Percentiles rank a stretch among this genome's conserved stretches.
Conservation (phyloP, 768 basidiomycete species). For the Mycena rosella region DNA sequence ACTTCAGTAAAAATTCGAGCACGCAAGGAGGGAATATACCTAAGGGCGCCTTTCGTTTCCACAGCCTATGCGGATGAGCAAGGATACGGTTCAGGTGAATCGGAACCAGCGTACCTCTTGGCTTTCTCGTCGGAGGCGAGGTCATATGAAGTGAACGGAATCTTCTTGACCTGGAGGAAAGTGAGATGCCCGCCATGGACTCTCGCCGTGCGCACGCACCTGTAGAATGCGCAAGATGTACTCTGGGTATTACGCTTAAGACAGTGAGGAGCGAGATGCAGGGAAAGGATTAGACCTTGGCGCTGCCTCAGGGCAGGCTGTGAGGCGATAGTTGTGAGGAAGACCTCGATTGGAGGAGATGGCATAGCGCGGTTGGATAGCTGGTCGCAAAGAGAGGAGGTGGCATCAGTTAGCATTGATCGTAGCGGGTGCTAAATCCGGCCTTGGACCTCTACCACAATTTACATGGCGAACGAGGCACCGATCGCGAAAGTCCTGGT, state of each 20-base stretch:
- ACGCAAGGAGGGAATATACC: slow-evolving; percentile 50
- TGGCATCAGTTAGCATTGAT: too few species aligned
- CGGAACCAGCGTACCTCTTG: slow-evolving; percentile 53
- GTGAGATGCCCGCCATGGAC: background rate
- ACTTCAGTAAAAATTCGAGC: background rate
- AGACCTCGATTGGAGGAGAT: slow-evolving; percentile 80
- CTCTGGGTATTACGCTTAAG: slow-evolving; percentile 59
- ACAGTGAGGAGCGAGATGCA: slow-evolving; percentile 4
- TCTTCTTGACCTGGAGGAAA: slow-evolving; percentile 61
- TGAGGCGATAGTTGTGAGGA: slow-evolving; percentile 83
- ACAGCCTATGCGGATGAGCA: slow-evolving; percentile 50
- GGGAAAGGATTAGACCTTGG: slow-evolving; percentile 65
- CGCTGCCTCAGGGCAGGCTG: slow-evolving; percentile 82
- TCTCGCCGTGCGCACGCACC: slow-evolving; percentile 37
- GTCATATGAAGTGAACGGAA: slow-evolving; percentile 85
- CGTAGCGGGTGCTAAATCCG: too few species aligned
- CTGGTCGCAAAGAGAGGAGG: too few species aligned
- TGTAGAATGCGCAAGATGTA: slow-evolving; percentile 86
- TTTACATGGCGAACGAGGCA: slow-evolving; percentile 10
- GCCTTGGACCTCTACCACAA: slow-evolving; percentile 11
- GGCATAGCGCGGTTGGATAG: slow-evolving; percentile 61
- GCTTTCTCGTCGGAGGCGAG: slow-evolving; percentile 82
- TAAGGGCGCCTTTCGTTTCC: slow-evolving; percentile 84
- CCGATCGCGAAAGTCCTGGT: slow-evolving; percentile 69
- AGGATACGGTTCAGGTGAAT: background rate